Conservation (phyloP, 2,329 filamentous ascomycete species). For the Cercospora sojina region DNA sequence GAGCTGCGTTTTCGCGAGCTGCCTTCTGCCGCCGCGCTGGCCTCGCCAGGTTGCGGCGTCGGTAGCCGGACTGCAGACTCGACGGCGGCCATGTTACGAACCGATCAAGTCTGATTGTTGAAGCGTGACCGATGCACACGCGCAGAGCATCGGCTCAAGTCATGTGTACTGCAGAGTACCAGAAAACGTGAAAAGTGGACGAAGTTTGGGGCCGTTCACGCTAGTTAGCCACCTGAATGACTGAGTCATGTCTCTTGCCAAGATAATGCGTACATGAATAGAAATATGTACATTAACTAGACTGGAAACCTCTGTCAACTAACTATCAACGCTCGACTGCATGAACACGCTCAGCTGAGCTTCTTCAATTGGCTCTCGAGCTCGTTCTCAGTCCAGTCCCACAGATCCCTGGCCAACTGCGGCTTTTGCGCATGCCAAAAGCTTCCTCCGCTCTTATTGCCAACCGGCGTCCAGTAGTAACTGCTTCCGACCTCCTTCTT, state of each 20-base stretch:
- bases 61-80: constrained; percentile 35
- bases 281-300: not conserved
- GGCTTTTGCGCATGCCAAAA: constrained; percentile 29
- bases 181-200: constrained; percentile 1
- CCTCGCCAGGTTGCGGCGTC: constrained; percentile 30
- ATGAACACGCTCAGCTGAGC: constrained; percentile 10
- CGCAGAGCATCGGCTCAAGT: not conserved
- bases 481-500: constrained; percentile 24
- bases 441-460: constrained; percentile 22
- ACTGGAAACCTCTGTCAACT: not conserved
- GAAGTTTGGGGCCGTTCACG: not conserved
- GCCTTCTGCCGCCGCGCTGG: constrained; percentile 21
- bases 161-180: not conserved
- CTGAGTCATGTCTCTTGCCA: not conserved
- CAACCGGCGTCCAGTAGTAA: constrained; percentile 31
- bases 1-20: constrained; percentile 35
- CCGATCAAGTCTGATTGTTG: not conserved
- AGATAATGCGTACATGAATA: not conserved
- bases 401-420: constrained; percentile 38
- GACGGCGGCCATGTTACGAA: constrained; percentile 20
- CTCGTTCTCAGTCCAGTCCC: constrained; percentile 42
- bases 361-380: constrained; percentile 27
- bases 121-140: not conserved
- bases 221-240: constrained; percentile 4
- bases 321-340: not conserved